phyloP scores from a whole-genome alignment of 208 protist species.

The Acanthamoeba castellanii region DNA sequence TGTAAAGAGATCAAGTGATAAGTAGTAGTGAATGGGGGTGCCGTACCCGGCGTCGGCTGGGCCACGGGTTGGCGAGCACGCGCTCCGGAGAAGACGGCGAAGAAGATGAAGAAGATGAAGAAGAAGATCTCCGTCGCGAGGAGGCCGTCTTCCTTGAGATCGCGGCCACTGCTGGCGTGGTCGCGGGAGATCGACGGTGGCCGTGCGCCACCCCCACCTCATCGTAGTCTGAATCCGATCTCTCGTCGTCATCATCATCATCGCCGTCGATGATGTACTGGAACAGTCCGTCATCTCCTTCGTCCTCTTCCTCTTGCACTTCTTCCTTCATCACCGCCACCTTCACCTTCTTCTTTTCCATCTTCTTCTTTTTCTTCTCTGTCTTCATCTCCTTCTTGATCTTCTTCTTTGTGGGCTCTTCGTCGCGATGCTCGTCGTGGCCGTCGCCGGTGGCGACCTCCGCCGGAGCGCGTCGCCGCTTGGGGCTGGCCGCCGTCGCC shows the following conservation, averaged over 20 bases:
- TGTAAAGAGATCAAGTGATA: not conserved
- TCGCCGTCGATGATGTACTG: not conserved
- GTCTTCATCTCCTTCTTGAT: not conserved
- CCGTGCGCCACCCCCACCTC: not conserved
- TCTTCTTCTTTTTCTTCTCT: not conserved
- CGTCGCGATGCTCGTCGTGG: not conserved
- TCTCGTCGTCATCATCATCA: not conserved
- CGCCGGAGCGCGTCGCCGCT: too few relatives aligned
- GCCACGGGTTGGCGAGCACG: not conserved
- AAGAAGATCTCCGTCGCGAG: not conserved
- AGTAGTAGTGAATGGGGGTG: not conserved
- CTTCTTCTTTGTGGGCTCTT: not conserved
- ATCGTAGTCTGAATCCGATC: not conserved
- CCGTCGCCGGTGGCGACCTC: too few relatives aligned
- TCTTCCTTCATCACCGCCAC: not conserved
- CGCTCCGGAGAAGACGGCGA: not conserved
- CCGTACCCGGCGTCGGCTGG: not conserved
- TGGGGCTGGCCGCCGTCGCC: too few relatives aligned
- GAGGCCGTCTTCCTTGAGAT: not conserved
- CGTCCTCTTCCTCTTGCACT: not conserved
- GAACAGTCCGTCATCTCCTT: not conserved
- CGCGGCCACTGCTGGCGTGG: not conserved
- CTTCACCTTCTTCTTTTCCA: not conserved
- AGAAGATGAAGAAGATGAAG: not conserved
- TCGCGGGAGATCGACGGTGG: not conserved